Conservation (phyloP, 1,284 basidiomycete species). For the Pterulicium gracile region DNA sequence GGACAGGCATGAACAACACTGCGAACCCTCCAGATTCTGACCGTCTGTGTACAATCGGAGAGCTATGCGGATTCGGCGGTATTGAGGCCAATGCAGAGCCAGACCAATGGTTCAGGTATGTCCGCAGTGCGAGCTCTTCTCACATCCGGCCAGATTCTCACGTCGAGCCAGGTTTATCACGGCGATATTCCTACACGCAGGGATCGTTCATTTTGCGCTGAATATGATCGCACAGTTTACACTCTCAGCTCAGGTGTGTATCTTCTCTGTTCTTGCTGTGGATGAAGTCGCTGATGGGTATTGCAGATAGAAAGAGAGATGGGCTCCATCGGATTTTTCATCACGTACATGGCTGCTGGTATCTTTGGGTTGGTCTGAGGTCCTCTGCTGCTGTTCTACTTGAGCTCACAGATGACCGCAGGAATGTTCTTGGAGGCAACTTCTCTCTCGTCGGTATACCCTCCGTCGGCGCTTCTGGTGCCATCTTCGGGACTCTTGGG, state of each 20-base stretch:
- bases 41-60: constrained; percentile 72
- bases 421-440: constrained; percentile 83
- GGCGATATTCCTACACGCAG: constrained; percentile 87
- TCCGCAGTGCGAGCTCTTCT: constrained; percentile 9
- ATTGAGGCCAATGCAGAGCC: constrained; percentile 53
- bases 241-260: constrained; percentile 61
- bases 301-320: constrained; percentile 72
- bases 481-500: constrained; percentile 87
- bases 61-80: constrained; percentile 84
- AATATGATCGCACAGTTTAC: constrained; percentile 87
- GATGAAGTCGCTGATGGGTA: background rate
- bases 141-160: no score
- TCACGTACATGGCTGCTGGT: constrained; percentile 83
- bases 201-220: constrained; percentile 77
- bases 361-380: constrained; percentile 70
- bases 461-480: constrained; percentile 88
- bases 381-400: constrained; percentile 3
- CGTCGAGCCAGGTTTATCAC: constrained; percentile 59
- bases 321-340: constrained; percentile 73
- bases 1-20: constrained; percentile 61
- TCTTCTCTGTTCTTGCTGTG: constrained; percentile 4
- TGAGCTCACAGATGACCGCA: constrained; percentile 16
- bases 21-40: constrained; percentile 58
- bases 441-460: constrained; percentile 86
- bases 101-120: constrained; percentile 79